Conservation (phyloP, 768 basidiomycete species). For the Fibroporia radiculosa region DNA sequence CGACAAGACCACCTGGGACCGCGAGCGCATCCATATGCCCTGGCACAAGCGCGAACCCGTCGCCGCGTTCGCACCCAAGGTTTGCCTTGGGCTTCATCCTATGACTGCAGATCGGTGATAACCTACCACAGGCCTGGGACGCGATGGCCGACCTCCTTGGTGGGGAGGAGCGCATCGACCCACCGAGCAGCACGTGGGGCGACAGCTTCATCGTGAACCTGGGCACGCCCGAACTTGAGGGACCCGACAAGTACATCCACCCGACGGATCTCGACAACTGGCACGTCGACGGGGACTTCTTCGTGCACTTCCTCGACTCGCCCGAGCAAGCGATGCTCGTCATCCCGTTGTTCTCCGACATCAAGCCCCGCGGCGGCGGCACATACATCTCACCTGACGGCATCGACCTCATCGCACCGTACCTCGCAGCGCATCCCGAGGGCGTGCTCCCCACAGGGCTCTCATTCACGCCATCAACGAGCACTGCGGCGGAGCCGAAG, state of each 20-base stretch:
- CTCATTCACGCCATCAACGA: slow-evolving; percentile 41
- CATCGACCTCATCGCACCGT: slow-evolving; percentile 39
- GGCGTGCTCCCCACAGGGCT: slow-evolving; percentile 39
- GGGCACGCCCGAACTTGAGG: slow-evolving; percentile 37
- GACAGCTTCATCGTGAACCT: slow-evolving; percentile 61
- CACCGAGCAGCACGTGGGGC: slow-evolving; percentile 40
- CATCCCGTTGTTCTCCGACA: slow-evolving; percentile 54
- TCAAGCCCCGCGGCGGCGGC: slow-evolving; percentile 45
- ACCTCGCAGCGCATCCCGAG: slow-evolving; percentile 45
- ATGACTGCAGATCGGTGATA: background rate
- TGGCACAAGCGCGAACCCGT: slow-evolving; percentile 38
- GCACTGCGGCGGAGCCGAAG: slow-evolving; percentile 24
- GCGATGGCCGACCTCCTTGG: slow-evolving; percentile 56
- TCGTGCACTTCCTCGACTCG: slow-evolving; percentile 57
- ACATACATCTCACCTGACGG: slow-evolving; percentile 57
- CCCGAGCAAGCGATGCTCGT: slow-evolving; percentile 58
- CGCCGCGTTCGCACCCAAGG: slow-evolving; percentile 46
- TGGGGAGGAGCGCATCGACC: slow-evolving; percentile 49
- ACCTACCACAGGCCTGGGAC: slow-evolving; percentile 40
- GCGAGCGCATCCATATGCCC: slow-evolving; percentile 50
- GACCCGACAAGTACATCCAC: slow-evolving; percentile 20
- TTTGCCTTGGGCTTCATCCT: slow-evolving; percentile 10
- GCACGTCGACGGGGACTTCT: slow-evolving; percentile 59
- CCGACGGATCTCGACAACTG: slow-evolving; percentile 50
- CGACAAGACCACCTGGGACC: slow-evolving; percentile 48